These are phyloP conservation scores for Scheffersomyces illinoinensis DNA, from an alignment of 1,139 yeast genomes.

Conservation along the genomic window DNA sequence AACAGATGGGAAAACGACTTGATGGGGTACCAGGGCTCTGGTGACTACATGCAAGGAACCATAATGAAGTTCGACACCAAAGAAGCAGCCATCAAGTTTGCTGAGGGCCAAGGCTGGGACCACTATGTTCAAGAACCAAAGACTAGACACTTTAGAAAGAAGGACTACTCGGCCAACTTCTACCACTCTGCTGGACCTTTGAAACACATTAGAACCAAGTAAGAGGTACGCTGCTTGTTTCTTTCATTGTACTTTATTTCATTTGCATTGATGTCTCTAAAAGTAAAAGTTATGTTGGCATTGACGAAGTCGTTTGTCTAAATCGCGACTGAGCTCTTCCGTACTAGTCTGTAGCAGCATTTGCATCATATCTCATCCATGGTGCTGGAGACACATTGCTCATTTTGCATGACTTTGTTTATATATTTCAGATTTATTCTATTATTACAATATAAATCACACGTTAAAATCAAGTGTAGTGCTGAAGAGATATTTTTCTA, in stretches of 20 bases:
- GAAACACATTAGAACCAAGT: slow-evolving; percentile 83
- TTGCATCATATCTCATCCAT: not conserved
- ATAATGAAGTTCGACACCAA: slow-evolving; percentile 71
- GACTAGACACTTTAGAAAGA: slow-evolving; percentile 68
- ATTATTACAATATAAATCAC: not conserved
- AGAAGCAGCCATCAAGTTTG: slow-evolving; percentile 79
- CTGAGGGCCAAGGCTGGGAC: slow-evolving; percentile 85
- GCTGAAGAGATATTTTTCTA: not conserved
- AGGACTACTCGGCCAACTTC: slow-evolving; percentile 75
- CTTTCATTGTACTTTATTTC: slow-evolving; percentile 1
- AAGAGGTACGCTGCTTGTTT: slow-evolving; percentile 11
- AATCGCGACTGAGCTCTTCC: not conserved
- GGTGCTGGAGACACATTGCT: not conserved
- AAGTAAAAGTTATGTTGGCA: not conserved
- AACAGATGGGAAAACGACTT: slow-evolving; percentile 90
- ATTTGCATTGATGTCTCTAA: not conserved
- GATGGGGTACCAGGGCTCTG: slow-evolving; percentile 81
- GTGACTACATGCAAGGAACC: slow-evolving; percentile 89
- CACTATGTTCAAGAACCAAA: slow-evolving; percentile 83
- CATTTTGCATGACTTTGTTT: not conserved
- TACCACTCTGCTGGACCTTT: slow-evolving; percentile 69
- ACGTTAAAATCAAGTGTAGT: not conserved
- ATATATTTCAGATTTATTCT: not conserved
- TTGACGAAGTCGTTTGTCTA: not conserved
- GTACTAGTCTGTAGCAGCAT: not conserved